phyloP scores from a whole-genome alignment of 495 filamentous ascomycete species.

The Rusavskia elegans region DNA sequence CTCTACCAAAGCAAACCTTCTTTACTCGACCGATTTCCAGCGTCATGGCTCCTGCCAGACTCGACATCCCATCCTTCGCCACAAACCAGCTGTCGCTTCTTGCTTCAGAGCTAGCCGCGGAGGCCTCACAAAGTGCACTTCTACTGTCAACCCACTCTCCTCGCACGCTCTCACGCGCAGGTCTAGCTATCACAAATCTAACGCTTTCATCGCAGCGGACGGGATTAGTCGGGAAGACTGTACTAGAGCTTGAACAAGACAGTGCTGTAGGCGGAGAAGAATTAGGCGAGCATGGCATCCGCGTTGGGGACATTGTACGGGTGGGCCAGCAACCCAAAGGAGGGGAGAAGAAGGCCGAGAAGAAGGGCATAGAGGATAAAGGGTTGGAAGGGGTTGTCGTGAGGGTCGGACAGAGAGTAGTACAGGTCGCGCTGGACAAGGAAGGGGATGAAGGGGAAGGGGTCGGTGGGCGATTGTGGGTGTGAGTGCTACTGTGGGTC shows the following conservation, averaged over 20 bases:
- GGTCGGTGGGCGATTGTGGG: slow-evolving; percentile 47
- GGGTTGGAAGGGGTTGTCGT: slow-evolving; percentile 74
- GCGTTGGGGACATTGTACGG: slow-evolving; percentile 75
- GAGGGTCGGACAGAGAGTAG: slow-evolving; percentile 38
- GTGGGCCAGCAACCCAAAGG: slow-evolving; percentile 58
- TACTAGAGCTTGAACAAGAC: slow-evolving; percentile 69
- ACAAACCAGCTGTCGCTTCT: slow-evolving; percentile 64
- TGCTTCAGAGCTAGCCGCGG: slow-evolving; percentile 58
- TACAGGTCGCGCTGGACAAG: slow-evolving; percentile 56
- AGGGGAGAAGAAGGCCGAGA: slow-evolving; percentile 56
- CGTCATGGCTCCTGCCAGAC: slow-evolving; percentile 6
- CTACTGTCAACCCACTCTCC: slow-evolving; percentile 60
- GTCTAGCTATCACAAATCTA: slow-evolving; percentile 75
- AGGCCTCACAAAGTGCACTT: slow-evolving; percentile 53
- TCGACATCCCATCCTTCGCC: slow-evolving; percentile 65
- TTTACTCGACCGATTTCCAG: too few relatives aligned
- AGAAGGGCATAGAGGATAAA: slow-evolving; percentile 42
- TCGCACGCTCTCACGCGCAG: slow-evolving; percentile 61
- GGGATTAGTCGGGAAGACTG: slow-evolving; percentile 72
- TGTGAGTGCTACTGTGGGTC: slow-evolving; percentile 25
- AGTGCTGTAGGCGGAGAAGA: slow-evolving; percentile 35
- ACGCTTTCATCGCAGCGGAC: slow-evolving; percentile 66
- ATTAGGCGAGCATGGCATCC: slow-evolving; percentile 66
- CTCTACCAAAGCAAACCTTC: too few relatives aligned
- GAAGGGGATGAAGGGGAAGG: slow-evolving; percentile 46